These are phyloP conservation scores for Micractinium sp. DNA, from an alignment of 139 green algal genomes.

Conservation along the genomic window DNA sequence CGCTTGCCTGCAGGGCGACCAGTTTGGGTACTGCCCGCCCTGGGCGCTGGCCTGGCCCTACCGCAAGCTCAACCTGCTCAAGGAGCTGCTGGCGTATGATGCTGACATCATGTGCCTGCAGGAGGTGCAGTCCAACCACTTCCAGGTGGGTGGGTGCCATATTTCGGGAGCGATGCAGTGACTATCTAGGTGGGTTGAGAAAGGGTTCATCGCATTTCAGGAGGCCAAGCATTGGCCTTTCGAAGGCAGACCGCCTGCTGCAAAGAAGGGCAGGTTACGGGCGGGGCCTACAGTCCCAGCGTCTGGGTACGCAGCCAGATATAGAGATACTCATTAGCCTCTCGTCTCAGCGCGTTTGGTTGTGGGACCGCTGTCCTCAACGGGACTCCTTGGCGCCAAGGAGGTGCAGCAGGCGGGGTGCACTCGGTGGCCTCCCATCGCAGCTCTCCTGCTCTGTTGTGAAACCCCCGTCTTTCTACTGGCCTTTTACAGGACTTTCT, in stretches of 20 bases:
- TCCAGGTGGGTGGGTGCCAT: slow-evolving; percentile 54
- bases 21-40: slow-evolving; percentile 83
- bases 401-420: slow-evolving; percentile 90
- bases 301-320: not conserved
- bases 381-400: slow-evolving; percentile 66
- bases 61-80: slow-evolving; percentile 91
- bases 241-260: not conserved
- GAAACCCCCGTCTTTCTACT: not conserved
- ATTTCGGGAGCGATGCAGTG: too few relatives aligned
- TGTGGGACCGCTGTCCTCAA: not conserved
- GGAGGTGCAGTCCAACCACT: slow-evolving; percentile 96
- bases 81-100: slow-evolving; percentile 88
- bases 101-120: slow-evolving; percentile 98
- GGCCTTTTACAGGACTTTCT: slow-evolving; percentile 71
- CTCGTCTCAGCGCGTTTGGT: not conserved
- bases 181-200: too few relatives aligned
- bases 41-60: slow-evolving; percentile 96
- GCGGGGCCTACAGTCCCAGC: too few relatives aligned
- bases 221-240: too few relatives aligned
- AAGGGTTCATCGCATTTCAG: too few relatives aligned
- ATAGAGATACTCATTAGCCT: too few relatives aligned
- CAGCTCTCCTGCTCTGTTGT: not conserved
- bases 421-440: slow-evolving; percentile 48
- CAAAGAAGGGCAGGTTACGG: too few relatives aligned
- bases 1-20: slow-evolving; percentile 75